Percentiles rank a stretch among this genome's conserved stretches.
Evolutionary conservation across 495 filamentous ascomycete species (phyloP).

Genomic region (Podospora appendiculata): DNA sequence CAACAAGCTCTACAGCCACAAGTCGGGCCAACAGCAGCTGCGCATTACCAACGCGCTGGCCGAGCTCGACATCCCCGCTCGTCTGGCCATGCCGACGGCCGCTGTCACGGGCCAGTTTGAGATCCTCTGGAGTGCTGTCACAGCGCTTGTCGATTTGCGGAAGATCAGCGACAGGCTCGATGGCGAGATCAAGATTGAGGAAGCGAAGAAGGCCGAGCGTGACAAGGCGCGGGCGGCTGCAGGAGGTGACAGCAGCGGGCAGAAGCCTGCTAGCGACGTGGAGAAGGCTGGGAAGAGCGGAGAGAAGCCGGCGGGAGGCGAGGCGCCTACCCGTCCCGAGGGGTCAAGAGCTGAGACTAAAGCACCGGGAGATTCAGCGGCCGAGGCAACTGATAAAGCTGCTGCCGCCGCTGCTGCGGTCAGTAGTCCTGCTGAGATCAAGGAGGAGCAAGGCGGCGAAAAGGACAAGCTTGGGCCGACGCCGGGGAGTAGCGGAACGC

Average conservation of each 20-base stretch:
- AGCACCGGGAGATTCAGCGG: not conserved
- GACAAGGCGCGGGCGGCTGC: constrained; percentile 33
- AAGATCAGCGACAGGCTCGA: constrained; percentile 84
- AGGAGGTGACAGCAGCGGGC: constrained; percentile 8
- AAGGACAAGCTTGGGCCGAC: constrained; percentile 12
- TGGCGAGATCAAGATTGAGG: constrained; percentile 67
- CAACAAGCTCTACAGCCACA: constrained; percentile 73
- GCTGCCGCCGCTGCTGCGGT: not conserved
- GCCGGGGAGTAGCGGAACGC: constrained; percentile 30
- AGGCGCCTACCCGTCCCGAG: not conserved
- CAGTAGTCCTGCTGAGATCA: constrained; percentile 8
- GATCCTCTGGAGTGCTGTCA: constrained; percentile 64
- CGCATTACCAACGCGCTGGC: constrained; percentile 71
- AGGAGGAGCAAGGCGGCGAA: constrained; percentile 7
- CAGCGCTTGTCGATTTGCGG: constrained; percentile 67
- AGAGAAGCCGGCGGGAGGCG: constrained; percentile 5
- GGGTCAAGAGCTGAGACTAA: not conserved
- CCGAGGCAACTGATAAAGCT: constrained; percentile 1
- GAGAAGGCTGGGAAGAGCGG: not conserved
- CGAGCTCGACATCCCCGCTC: constrained; percentile 70
- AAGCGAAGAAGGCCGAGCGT: constrained; percentile 55
- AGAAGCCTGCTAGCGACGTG: not conserved
- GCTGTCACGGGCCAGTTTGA: constrained; percentile 77
- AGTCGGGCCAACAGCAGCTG: constrained; percentile 70
- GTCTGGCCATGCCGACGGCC: constrained; percentile 80